These are phyloP conservation scores for Geoglossum cookeanum DNA, from an alignment of 2,329 filamentous ascomycete genomes.

Conservation along the genomic window DNA sequence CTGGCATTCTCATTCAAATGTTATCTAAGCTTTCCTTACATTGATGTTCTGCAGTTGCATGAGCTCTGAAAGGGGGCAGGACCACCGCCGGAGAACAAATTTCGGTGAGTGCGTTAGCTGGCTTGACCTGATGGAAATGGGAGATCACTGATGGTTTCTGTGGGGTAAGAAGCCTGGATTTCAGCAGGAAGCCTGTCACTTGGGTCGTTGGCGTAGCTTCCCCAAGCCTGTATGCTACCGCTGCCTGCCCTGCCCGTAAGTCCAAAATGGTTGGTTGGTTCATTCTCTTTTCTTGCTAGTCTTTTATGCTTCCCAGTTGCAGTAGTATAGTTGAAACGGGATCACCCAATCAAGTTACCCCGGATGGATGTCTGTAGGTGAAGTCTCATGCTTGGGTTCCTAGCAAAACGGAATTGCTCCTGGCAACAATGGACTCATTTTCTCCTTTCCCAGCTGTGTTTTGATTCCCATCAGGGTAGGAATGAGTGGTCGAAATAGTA, in stretches of 20 bases:
- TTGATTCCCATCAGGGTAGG: background rate
- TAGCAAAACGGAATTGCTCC: background rate
- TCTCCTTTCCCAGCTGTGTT: background rate
- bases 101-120: constrained; percentile 2
- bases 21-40: constrained; percentile 2
- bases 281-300: background rate
- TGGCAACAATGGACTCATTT: background rate
- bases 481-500: too few species aligned
- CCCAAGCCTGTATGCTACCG: background rate
- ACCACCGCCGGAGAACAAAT: background rate
- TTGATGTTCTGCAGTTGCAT: constrained; percentile 2
- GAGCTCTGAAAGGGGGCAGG: background rate
- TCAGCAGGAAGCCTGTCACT: background rate
- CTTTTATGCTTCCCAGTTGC: background rate
- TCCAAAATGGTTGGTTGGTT: constrained; percentile 2
- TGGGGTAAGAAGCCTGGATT: background rate
- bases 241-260: background rate
- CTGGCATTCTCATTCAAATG: background rate
- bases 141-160: constrained; percentile 2
- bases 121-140: constrained; percentile 1
- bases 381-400: background rate
- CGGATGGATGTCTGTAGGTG: background rate
- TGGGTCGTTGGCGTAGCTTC: background rate
- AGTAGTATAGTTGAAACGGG: background rate
- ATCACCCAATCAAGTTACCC: background rate